A percentile compares a stretch with the other conserved stretches of the same genome.
Conservation (phyloP, 2,329 filamentous ascomycete genomes). For the Lecanosticta acicola region DNA sequence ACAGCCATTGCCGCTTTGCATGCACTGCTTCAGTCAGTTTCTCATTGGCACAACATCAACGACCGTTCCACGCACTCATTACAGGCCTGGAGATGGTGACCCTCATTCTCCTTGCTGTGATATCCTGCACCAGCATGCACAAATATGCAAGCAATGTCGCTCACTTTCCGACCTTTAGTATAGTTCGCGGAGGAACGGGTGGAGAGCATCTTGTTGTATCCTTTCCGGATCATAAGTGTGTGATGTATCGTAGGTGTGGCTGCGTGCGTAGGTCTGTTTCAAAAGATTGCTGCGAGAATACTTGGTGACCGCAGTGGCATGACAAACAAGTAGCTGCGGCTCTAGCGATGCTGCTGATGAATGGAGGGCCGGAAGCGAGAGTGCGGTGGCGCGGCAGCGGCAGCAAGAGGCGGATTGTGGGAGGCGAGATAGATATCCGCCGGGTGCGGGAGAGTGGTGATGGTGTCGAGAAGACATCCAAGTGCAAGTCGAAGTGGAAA, state of each 20-base stretch:
- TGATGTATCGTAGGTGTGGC: not conserved
- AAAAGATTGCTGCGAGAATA: not conserved
- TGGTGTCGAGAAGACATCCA: not conserved
- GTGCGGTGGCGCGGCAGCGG: no score
- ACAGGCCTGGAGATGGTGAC: constrained; percentile 77
- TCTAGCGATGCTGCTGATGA: not conserved
- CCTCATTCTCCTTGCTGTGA: constrained; percentile 82
- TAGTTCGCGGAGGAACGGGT: not conserved
- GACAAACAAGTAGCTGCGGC: not conserved
- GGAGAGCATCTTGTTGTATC: constrained; percentile 33
- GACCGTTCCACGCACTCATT: constrained; percentile 62
- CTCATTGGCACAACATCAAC: not conserved
- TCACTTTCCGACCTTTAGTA: constrained; percentile 28
- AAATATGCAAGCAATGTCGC: constrained; percentile 70
- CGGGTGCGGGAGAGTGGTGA: not conserved
- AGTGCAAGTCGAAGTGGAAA: no score
- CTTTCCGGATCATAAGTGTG: constrained; percentile 1
- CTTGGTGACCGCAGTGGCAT: not conserved
- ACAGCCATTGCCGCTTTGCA: constrained; percentile 78
- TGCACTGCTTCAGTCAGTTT: constrained; percentile 53
- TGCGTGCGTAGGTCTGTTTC: constrained; percentile 6
- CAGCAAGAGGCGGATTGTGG: not conserved
- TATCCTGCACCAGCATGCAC: constrained; percentile 90
- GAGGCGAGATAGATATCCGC: not conserved
- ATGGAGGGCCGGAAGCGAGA: no score